Base-by-base conservation (phyloP, 495 filamentous ascomycete species). In the Parathielavia appendiculata region DNA sequence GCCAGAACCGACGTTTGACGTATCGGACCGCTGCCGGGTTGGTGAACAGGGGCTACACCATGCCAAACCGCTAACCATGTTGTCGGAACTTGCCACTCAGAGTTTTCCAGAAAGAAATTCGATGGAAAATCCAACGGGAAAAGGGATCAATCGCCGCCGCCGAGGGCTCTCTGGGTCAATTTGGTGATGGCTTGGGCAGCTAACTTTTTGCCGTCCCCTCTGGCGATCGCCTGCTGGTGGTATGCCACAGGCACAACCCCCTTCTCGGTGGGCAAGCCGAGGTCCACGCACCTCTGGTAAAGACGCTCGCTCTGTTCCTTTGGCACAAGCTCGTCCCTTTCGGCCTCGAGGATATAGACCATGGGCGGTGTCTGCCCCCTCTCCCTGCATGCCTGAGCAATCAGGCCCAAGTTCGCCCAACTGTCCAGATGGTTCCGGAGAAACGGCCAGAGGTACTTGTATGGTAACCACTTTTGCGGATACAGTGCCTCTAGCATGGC, bases 401-500 rank as follows among this genome's bases (percentile, higher is more conserved):
- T 72, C 17, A 65, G 35, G 2, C 61, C 67, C 40, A 79, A 32
- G 62, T 77, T 77, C 48, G 65, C 57, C 71, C 69, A 77, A 54
- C 76, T 78, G 46, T 78, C 73, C 38, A 78, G 61, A 38, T 76
- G 73, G 36, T 71, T 79, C 32, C 76, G 67, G 30, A 79, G 64
- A 45, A 79, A 78, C 0, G 76, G 77, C 75, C 77, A 78, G 3
- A 79, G 67, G 38, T 78, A 64, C 30, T 68, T 69, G 57, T 93
- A 92, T 1, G 88, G 88, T 0, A 92, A 71, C 89, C 89, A 92
- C 58, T 82, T 87, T 64, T 92, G 87, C 11, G 89, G 89, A 69
- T 91, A 93, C 19, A 95, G 66, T 2, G 80, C 81, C 32, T 81
- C 71, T 17, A 95, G 73, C 88, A 95, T 90, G 32, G 81, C 79